A percentile compares a stretch with the other conserved stretches of the same genome.
Conservation (phyloP, 2,329 filamentous ascomycete species). For the Alternaria ethzedia region DNA sequence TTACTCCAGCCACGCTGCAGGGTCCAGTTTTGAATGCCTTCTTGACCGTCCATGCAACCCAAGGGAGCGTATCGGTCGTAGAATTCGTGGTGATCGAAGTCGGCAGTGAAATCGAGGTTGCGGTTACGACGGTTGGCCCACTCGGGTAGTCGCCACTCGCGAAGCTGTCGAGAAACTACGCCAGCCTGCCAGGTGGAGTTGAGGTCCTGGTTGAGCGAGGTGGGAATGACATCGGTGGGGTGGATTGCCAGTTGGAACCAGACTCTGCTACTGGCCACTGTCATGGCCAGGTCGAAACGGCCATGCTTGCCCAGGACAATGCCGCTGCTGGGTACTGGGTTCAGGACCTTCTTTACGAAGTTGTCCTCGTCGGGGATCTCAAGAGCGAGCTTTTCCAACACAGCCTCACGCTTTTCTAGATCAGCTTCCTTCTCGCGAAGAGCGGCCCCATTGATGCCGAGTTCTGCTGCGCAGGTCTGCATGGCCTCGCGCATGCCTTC, state of each 20-base stretch:
- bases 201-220: conserved; percentile 73
- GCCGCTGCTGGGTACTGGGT: conserved; percentile 78
- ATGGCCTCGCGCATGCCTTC: conserved; percentile 88
- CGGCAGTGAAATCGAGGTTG: conserved; percentile 91
- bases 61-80: conserved; percentile 79
- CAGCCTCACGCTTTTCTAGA: conserved; percentile 79
- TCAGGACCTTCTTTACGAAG: conserved; percentile 81
- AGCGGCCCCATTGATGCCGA: conserved; percentile 73
- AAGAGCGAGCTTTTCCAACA: conserved; percentile 85
- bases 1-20: conserved; percentile 98
- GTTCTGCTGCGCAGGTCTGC: conserved; percentile 74
- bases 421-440: conserved; percentile 77
- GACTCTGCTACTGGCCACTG: conserved; percentile 82
- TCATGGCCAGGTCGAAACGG: conserved; percentile 76
- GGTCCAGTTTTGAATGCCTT: conserved; percentile 93
- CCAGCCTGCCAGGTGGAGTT: conserved; percentile 92
- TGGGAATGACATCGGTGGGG: conserved; percentile 84
- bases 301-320: conserved; percentile 79
- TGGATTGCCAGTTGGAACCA: conserved; percentile 96
- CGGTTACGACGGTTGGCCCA: conserved; percentile 95
- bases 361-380: conserved; percentile 82
- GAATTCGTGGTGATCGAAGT: conserved; percentile 95
- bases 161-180: conserved; percentile 87
- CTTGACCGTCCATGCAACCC: conserved; percentile 86
- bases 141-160: conserved; percentile 90